These are phyloP conservation scores for Celoporthe dispersa DNA, from an alignment of 2,329 filamentous ascomycete species.

Conservation along the genomic window DNA sequence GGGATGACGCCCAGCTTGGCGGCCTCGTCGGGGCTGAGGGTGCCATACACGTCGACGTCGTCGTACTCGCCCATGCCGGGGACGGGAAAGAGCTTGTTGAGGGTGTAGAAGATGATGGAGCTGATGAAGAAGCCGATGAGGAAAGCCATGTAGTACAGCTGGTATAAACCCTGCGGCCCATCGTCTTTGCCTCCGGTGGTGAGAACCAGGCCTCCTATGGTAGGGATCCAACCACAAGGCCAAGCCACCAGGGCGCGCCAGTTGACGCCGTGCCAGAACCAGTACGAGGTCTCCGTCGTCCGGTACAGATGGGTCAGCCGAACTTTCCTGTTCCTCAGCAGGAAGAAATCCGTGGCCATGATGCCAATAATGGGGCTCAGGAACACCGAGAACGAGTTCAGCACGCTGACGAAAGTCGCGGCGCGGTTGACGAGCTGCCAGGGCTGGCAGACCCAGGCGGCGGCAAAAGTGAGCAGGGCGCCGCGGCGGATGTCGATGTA, in stretches of 20 bases:
- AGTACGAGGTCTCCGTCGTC: conserved; percentile 43
- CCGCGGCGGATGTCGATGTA: conserved; percentile 41
- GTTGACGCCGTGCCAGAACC: conserved; percentile 49
- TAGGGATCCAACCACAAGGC: conserved; percentile 49
- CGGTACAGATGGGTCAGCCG: conserved; percentile 43
- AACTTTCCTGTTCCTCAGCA: conserved; percentile 41
- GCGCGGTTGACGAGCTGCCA: conserved; percentile 40
- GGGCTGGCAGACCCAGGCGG: conserved; percentile 38
- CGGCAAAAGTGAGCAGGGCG: conserved; percentile 39
- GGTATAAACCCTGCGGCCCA: conserved; percentile 43
- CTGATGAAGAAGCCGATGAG: conserved; percentile 49
- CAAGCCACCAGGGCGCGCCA: conserved; percentile 48
- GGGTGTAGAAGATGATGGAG: conserved; percentile 34
- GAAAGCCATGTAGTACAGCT: conserved; percentile 54
- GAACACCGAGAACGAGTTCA: conserved; percentile 48
- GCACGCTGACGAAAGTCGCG: conserved; percentile 37
- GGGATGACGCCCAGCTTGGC: conserved; percentile 34
- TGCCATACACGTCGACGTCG: conserved; percentile 48
- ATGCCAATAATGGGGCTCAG: conserved; percentile 44
- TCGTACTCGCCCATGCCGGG: conserved; percentile 47
- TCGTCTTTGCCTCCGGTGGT: conserved; percentile 37
- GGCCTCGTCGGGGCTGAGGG: conserved; percentile 49
- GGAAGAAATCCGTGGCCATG: conserved; percentile 44
- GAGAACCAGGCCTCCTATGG: conserved; percentile 46
- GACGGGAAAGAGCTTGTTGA: conserved; percentile 46